Evolutionary conservation across 2,329 filamentous ascomycete species (phyloP).

Genomic region (Botryotinia convoluta): DNA sequence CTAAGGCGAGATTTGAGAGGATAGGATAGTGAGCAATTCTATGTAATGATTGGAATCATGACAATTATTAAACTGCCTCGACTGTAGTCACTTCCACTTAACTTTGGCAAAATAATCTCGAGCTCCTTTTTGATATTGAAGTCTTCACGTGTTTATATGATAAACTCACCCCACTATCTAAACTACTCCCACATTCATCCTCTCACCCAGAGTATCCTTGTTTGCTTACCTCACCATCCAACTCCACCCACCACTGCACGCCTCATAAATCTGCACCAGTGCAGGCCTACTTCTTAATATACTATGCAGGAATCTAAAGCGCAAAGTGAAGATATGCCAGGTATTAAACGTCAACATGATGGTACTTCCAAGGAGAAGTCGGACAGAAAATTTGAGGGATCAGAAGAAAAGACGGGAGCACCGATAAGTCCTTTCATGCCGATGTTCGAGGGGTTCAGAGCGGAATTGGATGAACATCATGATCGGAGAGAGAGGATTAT

Average conservation of each 20-base stretch:
- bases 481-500: conserved; percentile 87
- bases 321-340: conserved; percentile 12
- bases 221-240: conserved; percentile 8
- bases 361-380: conserved; percentile 18
- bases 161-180: background rate
- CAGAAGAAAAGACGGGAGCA: conserved; percentile 38
- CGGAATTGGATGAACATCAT: conserved; percentile 90
- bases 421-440: conserved; percentile 51
- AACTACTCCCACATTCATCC: background rate
- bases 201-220: background rate
- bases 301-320: background rate
- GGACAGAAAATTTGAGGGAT: conserved; percentile 42
- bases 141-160: conserved; percentile 8
- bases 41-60: background rate
- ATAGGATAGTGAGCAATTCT: background rate
- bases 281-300: background rate
- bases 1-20: background rate
- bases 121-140: background rate
- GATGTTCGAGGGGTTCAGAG: conserved; percentile 83
- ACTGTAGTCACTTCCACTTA: background rate
- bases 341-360: conserved; percentile 20
- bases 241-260: conserved; percentile 3
- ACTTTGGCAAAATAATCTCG: too few species aligned
- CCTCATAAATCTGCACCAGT: conserved; percentile 15
- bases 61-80: background rate